Evolutionary conservation across 257 asterid genomes (phyloP).

Genomic region (Plectranthus barbatus): DNA sequence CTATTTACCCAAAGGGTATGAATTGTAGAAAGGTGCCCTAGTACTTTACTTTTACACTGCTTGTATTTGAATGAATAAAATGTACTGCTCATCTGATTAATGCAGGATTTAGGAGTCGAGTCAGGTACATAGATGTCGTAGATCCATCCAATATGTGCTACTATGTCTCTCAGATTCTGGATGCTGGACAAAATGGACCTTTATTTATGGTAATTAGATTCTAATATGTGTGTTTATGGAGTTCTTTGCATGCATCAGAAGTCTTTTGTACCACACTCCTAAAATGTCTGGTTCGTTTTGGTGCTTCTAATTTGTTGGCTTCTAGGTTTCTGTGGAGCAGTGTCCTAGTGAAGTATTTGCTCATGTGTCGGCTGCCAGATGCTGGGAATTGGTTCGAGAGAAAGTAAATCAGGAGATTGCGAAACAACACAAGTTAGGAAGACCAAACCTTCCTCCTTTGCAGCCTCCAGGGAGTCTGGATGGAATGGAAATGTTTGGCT

Average conservation of each 20-base stretch:
- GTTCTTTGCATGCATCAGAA: background rate
- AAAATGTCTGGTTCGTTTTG: background rate
- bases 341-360: constrained; percentile 67
- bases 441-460: constrained; percentile 67
- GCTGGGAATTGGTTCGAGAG: constrained; percentile 96
- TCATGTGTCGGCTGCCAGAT: constrained; percentile 64
- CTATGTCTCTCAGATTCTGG: constrained; percentile 79
- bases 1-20: constrained; percentile 84
- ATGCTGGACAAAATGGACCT: constrained; percentile 72
- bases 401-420: constrained; percentile 80
- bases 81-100: constrained; percentile 17
- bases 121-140: constrained; percentile 57
- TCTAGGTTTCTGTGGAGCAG: constrained; percentile 74
- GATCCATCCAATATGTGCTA: constrained; percentile 74
- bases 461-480: constrained; percentile 98
- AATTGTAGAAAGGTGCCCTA: background rate
- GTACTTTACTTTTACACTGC: background rate
- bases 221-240: background rate
- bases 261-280: background rate
- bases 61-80: constrained; percentile 5
- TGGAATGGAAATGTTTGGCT: constrained; percentile 97
- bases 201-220: constrained; percentile 61
- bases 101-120: constrained; percentile 94
- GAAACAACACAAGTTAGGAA: constrained; percentile 79
- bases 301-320: background rate